Evolutionary conservation across 495 filamentous ascomycete genomes (phyloP).

Genomic region (Wilcoxina mikolae): DNA sequence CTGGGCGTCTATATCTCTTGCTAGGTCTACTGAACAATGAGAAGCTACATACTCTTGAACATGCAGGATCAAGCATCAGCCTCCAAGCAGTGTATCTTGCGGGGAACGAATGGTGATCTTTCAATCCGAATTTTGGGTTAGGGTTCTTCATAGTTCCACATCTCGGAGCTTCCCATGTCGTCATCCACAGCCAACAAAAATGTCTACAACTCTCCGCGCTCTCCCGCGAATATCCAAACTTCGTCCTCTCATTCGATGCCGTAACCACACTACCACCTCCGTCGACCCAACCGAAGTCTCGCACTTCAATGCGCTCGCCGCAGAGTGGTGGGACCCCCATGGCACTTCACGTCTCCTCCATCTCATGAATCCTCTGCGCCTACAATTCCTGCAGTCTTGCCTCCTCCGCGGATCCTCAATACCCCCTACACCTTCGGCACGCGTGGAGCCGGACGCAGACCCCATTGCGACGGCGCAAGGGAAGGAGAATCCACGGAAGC

Average conservation of each 20-base stretch:
- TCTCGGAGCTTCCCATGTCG: not conserved
- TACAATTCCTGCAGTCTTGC: constrained; percentile 73
- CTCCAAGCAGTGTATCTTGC: too few species aligned
- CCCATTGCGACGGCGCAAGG: not conserved
- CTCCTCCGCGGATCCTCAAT: constrained; percentile 35
- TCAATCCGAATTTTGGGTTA: too few species aligned
- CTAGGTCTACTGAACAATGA: too few species aligned
- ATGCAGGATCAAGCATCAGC: too few species aligned
- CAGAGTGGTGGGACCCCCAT: constrained; percentile 93
- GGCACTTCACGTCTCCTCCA: constrained; percentile 84
- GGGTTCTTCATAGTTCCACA: too few species aligned
- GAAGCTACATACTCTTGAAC: too few species aligned
- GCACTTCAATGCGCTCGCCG: constrained; percentile 87
- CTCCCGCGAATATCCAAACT: not conserved
- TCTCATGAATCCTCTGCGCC: constrained; percentile 93
- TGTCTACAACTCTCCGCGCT: not conserved
- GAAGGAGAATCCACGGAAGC: too few species aligned
- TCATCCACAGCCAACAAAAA: not conserved
- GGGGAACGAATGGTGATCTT: too few species aligned
- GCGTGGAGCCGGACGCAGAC: not conserved
- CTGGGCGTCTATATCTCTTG: too few species aligned
- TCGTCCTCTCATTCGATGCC: not conserved
- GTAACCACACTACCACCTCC: constrained; percentile 38
- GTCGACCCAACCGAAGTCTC: constrained; percentile 77
- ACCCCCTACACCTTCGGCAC: constrained; percentile 17